phyloP scores from a whole-genome alignment of 345 rosid genomes.

The Eutrema yunnanense region DNA sequence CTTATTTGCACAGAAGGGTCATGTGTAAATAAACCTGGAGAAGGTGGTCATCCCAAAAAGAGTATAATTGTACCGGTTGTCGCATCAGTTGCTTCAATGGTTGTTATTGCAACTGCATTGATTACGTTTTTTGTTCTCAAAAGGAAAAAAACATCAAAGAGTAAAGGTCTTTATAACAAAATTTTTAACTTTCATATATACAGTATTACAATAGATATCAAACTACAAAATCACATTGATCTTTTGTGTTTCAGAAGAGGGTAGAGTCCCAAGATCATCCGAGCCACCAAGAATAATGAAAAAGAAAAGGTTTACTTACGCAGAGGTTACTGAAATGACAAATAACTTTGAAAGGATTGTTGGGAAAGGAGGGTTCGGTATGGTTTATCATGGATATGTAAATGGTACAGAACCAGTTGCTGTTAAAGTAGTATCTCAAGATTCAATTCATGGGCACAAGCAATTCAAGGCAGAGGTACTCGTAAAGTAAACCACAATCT shows the following conservation, averaged over 20 bases:
- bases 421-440: background rate
- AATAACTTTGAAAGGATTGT: background rate
- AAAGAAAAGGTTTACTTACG: background rate
- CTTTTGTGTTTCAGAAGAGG: background rate
- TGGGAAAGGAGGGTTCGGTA: background rate
- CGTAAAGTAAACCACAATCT: background rate
- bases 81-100: background rate
- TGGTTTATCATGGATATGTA: background rate
- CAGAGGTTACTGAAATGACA: conserved; percentile 6
- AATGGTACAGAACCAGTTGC: background rate
- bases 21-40: background rate
- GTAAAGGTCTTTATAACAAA: background rate
- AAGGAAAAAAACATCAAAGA: background rate
- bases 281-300: background rate
- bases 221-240: background rate
- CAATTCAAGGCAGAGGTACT: conserved; percentile 18
- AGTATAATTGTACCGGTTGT: background rate
- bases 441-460: background rate
- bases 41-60: background rate
- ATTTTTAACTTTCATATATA: background rate
- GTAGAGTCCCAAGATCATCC: background rate
- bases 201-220: background rate
- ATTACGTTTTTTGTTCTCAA: background rate
- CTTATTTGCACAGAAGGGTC: background rate
- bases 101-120: background rate